Percentiles rank a stretch among this genome's conserved stretches.
phyloP scores from a whole-genome alignment of 73 alveolate genomes.

The Blepharisma japonicum region DNA sequence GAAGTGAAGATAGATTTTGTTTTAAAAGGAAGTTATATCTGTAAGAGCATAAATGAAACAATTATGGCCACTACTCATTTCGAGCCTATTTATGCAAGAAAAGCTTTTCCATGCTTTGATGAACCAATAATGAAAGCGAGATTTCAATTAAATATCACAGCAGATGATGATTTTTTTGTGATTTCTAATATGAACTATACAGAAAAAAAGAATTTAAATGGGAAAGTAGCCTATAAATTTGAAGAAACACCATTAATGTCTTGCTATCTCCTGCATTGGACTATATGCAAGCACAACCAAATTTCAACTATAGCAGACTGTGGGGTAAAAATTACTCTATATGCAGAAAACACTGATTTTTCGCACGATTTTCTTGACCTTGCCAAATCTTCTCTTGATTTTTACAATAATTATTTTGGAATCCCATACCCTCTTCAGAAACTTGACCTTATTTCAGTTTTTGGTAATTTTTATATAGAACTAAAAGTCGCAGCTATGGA shows the following conservation, averaged over 20 bases:
- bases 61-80: conserved; percentile 43
- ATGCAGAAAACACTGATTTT: conserved; percentile 39
- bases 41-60: neutral
- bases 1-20: neutral
- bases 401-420: conserved; percentile 51
- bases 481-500: conserved; percentile 93
- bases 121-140: conserved; percentile 83
- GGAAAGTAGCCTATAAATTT: conserved; percentile 50
- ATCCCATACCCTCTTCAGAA: conserved; percentile 77
- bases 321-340: conserved; percentile 32
- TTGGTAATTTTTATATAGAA: neutral
- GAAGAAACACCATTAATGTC: conserved; percentile 85
- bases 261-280: conserved; percentile 71
- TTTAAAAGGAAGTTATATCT: neutral
- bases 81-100: conserved; percentile 63
- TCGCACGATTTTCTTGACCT: conserved; percentile 15
- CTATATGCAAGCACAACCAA: conserved; percentile 68
- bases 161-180: conserved; percentile 41
- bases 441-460: conserved; percentile 55
- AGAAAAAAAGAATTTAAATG: conserved; percentile 44
- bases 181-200: conserved; percentile 63
- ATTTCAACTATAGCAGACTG: conserved; percentile 63
- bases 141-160: conserved; percentile 63
- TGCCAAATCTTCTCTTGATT: conserved; percentile 34
- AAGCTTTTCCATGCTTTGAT: conserved; percentile 88